Percentiles rank a stretch among this genome's conserved stretches.
phyloP scores from a whole-genome alignment of 2,329 filamentous ascomycete species.

The Cordyceps tenuipes region DNA sequence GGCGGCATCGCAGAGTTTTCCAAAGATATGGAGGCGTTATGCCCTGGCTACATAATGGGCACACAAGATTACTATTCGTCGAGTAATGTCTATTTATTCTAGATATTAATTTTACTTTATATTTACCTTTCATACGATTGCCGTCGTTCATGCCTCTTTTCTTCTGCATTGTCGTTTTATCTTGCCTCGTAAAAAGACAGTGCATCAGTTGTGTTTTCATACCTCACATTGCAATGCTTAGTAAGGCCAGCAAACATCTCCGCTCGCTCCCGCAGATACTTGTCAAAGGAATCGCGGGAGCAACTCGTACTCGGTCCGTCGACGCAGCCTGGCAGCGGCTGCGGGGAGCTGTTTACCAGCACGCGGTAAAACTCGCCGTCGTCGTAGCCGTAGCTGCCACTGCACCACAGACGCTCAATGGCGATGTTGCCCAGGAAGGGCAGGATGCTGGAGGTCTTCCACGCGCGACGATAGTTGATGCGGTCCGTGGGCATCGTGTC shows the following conservation, averaged over 20 bases:
- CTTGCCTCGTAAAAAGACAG: too few species aligned
- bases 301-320: conserved; percentile 38
- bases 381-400: conserved; percentile 44
- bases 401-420: conserved; percentile 56
- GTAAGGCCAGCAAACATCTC: conserved; percentile 33
- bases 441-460: conserved; percentile 54
- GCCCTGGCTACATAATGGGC: too few species aligned
- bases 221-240: conserved; percentile 26
- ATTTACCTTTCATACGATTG: background rate
- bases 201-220: conserved; percentile 26
- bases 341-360: conserved; percentile 35
- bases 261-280: conserved; percentile 29
- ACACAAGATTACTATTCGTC: background rate
- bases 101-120: background rate
- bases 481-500: conserved; percentile 55
- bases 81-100: background rate
- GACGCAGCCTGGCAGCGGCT: conserved; percentile 32
- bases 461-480: conserved; percentile 55
- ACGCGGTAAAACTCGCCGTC: conserved; percentile 43
- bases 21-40: background rate
- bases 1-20: too few species aligned
- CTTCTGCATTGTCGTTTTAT: too few species aligned
- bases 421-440: conserved; percentile 60
- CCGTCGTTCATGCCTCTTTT: too few species aligned
- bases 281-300: conserved; percentile 29